Percentiles rank a stretch among this genome's conserved stretches.
phyloP scores from a whole-genome alignment of 352 stramenopile species.

The Phytophthora pseudosyringae region DNA sequence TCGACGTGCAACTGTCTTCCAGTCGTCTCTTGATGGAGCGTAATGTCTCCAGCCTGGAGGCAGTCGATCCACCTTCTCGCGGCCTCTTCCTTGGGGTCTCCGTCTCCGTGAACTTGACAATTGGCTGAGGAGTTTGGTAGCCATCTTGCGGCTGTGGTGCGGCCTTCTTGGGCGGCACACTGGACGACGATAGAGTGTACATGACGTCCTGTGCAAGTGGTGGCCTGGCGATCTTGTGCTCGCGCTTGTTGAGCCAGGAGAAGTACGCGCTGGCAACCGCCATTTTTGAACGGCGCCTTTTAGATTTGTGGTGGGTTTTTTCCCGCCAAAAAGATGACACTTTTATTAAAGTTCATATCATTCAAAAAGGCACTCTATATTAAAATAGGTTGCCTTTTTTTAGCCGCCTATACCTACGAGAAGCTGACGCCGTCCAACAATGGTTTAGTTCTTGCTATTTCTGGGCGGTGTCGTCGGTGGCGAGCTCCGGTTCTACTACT shows the following conservation, averaged over 20 bases:
- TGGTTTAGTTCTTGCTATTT: no score
- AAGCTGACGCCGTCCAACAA: no score
- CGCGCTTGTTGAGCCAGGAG: conserved; percentile 19
- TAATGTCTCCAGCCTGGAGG: neutral
- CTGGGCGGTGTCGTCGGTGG: no score
- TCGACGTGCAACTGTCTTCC: neutral
- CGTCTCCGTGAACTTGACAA: neutral
- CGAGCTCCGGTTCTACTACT: no score
- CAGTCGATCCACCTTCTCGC: neutral
- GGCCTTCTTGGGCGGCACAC: neutral
- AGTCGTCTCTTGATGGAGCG: conserved; percentile 14
- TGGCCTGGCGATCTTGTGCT: conserved; percentile 2
- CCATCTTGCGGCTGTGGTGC: neutral
- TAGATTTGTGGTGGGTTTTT: no score
- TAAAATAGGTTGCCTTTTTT: no score
- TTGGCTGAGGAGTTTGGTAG: neutral
- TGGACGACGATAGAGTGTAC: neutral
- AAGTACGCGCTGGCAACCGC: neutral
- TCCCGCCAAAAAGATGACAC: no score
- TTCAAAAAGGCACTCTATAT: no score
- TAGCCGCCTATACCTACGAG: no score
- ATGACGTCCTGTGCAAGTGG: neutral
- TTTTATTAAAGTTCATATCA: no score
- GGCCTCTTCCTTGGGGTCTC: conserved; percentile 3
- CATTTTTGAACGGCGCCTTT: conserved; percentile 1